A percentile compares a stretch with the other conserved stretches of the same genome.
phyloP scores from a whole-genome alignment of 768 basidiomycete species.

The Leccinum arenicola region DNA sequence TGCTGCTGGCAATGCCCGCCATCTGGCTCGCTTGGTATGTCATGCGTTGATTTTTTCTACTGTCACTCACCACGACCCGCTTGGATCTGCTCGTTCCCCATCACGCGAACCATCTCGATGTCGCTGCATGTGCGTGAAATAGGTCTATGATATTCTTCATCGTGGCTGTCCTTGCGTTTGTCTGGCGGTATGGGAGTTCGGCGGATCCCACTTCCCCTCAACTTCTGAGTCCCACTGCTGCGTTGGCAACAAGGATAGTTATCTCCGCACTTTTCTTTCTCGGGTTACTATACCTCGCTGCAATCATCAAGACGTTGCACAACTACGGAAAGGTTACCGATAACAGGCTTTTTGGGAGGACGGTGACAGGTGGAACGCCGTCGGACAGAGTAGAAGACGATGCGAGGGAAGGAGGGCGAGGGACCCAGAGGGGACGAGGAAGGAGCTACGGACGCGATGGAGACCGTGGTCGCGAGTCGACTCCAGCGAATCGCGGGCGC shows the following conservation, averaged over 20 bases:
- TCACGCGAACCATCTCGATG: neutral
- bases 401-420: constrained; percentile 1
- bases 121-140: neutral
- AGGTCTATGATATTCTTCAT: constrained; percentile 72
- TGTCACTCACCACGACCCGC: neutral
- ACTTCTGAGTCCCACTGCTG: constrained; percentile 37
- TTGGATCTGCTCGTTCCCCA: neutral
- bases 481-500: constrained; percentile 9
- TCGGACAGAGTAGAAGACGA: neutral
- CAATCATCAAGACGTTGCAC: constrained; percentile 62
- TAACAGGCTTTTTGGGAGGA: neutral
- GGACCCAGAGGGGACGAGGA: constrained; percentile 4
- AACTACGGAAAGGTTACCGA: constrained; percentile 44
- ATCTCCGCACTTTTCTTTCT: constrained; percentile 53
- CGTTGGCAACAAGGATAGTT: constrained; percentile 51
- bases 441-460: neutral
- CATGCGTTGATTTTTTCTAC: neutral
- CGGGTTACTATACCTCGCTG: constrained; percentile 57
- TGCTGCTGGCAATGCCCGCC: constrained; percentile 62
- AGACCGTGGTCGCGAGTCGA: constrained; percentile 1
- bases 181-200: constrained; percentile 61
- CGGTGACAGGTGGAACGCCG: neutral
- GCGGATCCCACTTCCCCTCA: constrained; percentile 35
- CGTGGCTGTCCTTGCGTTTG: constrained; percentile 58
- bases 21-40: constrained; percentile 69